Evolutionary conservation across 352 stramenopile species (phyloP).

Genomic region (Blastocystis sp.): DNA sequence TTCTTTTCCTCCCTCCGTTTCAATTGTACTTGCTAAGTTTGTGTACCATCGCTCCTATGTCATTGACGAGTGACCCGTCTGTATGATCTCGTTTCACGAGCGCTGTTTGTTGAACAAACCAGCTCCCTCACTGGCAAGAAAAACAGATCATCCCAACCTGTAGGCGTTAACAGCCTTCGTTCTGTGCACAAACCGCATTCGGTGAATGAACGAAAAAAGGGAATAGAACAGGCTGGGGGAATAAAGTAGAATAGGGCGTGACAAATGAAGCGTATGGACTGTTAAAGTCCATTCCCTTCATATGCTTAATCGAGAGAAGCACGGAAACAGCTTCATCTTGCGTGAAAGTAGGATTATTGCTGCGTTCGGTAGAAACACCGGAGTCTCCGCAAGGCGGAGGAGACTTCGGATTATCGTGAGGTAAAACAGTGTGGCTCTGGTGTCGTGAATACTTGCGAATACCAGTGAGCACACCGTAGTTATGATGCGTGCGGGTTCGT

Average conservation of each 20-base stretch:
- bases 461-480: neutral
- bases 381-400: neutral
- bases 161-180: neutral
- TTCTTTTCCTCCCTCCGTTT: neutral
- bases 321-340: neutral
- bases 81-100: neutral
- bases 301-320: neutral
- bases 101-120: neutral
- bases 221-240: neutral
- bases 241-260: neutral
- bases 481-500: neutral
- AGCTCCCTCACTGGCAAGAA: no score
- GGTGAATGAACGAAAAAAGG: neutral
- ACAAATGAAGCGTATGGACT: neutral
- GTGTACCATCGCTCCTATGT: neutral
- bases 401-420: neutral
- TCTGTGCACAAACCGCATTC: neutral
- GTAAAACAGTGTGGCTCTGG: neutral
- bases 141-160: no score
- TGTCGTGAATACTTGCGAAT: neutral
- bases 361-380: neutral
- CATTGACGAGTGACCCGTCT: neutral
- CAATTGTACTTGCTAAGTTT: neutral
- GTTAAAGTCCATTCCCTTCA: neutral
- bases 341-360: neutral